Evolutionary conservation across 208 protist species (phyloP).

Genomic region (Wallacemonas collosoma): DNA sequence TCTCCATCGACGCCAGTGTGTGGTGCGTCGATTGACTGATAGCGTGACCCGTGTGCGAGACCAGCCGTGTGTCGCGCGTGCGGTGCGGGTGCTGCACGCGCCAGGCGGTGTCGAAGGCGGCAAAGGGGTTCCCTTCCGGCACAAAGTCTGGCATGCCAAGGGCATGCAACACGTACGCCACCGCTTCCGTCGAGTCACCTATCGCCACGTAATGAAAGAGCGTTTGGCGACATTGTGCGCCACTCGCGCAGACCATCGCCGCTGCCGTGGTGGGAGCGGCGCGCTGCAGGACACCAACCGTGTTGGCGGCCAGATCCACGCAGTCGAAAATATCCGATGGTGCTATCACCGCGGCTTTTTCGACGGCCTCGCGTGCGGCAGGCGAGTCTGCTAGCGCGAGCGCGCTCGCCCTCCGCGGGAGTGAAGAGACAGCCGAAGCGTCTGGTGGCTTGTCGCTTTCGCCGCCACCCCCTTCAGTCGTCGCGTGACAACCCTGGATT

Average conservation of each 20-base stretch:
- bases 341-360: neutral
- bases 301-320: neutral
- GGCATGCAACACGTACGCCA: conserved; percentile 39
- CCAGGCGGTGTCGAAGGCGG: conserved; percentile 7
- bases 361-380: conserved; percentile 4
- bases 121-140: conserved; percentile 13
- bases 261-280: neutral
- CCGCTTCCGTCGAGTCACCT: conserved; percentile 45
- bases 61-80: neutral
- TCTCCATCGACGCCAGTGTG: neutral
- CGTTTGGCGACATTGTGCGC: conserved; percentile 20
- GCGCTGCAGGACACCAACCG: neutral
- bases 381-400: neutral
- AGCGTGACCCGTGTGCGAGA: neutral
- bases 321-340: neutral
- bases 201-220: conserved; percentile 45
- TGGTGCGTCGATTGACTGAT: neutral
- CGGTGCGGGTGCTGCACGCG: conserved; percentile 16
- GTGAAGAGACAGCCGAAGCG: too few relatives aligned
- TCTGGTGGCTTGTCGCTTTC: too few relatives aligned
- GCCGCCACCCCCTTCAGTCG: too few relatives aligned
- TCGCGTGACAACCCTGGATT: too few relatives aligned
- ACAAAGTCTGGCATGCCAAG: conserved; percentile 42
- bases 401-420: too few relatives aligned
- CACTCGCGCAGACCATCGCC: conserved; percentile 10